Conservation (phyloP, 345 rosid genomes). For the Gossypium rotundifolium region DNA sequence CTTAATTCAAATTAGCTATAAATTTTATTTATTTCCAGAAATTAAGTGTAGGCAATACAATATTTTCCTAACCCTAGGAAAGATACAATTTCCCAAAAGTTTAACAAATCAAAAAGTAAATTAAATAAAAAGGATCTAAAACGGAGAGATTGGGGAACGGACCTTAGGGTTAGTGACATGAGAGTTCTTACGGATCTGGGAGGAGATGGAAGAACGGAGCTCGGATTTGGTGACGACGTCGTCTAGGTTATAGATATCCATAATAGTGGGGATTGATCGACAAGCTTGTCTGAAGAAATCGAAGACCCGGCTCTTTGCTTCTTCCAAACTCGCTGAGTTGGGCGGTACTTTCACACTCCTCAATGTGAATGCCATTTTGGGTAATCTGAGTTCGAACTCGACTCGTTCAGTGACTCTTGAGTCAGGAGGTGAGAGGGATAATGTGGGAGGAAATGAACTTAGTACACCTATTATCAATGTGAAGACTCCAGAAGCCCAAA, state of each 20-base stretch:
- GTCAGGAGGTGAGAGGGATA: neutral
- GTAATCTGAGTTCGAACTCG: neutral
- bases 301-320: constrained; percentile 68
- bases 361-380: constrained; percentile 50
- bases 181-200: constrained; percentile 79
- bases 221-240: constrained; percentile 70
- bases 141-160: neutral
- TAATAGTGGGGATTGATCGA: constrained; percentile 67
- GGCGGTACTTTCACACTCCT: constrained; percentile 68
- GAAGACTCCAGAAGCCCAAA: neutral
- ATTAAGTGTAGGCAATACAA: neutral
- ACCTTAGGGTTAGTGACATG: constrained; percentile 84
- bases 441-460: neutral
- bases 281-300: constrained; percentile 81
- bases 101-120: neutral
- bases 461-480: neutral
- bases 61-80: neutral
- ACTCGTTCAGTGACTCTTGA: constrained; percentile 1
- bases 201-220: constrained; percentile 76
- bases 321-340: constrained; percentile 76
- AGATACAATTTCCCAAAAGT: neutral
- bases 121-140: neutral
- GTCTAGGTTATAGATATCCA: constrained; percentile 86
- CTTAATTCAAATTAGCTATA: neutral
- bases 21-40: neutral